Evolutionary conservation across 192 early-diverging fungal species (phyloP).

Genomic region (Mortierella antarctica): DNA sequence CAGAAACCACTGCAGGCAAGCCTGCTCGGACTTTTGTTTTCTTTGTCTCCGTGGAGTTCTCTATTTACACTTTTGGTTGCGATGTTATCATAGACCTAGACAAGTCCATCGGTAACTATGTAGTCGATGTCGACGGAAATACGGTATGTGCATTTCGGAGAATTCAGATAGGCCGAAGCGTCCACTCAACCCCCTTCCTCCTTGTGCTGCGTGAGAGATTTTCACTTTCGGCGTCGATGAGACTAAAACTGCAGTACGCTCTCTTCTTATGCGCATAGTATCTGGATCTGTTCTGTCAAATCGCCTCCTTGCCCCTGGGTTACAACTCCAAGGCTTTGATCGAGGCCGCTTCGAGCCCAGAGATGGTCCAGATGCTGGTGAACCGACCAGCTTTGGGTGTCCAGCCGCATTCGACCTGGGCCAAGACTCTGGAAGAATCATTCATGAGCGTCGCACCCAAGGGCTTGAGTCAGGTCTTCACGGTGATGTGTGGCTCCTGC

Average conservation of each 20-base stretch:
- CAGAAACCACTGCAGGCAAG: background rate
- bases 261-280: slow-evolving; percentile 9
- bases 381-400: slow-evolving; percentile 77
- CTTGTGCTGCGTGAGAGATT: background rate
- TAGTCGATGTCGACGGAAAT: slow-evolving; percentile 80
- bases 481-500: slow-evolving; percentile 78
- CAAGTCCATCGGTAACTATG: slow-evolving; percentile 79
- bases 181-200: background rate
- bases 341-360: slow-evolving; percentile 59
- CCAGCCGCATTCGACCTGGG: slow-evolving; percentile 72
- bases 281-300: slow-evolving; percentile 78
- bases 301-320: slow-evolving; percentile 78
- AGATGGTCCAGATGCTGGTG: slow-evolving; percentile 71
- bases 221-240: background rate
- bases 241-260: background rate
- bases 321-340: slow-evolving; percentile 76
- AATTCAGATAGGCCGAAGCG: background rate
- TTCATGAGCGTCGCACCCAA: slow-evolving; percentile 75
- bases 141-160: slow-evolving; percentile 32
- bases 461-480: slow-evolving; percentile 77
- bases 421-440: slow-evolving; percentile 64
- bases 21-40: background rate
- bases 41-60: background rate
- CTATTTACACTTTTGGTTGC: background rate
- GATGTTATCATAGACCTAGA: slow-evolving; percentile 60